These are phyloP conservation scores for Setaria viridis DNA, from an alignment of 202 grass and related monocot species.

Conservation along the genomic window DNA sequence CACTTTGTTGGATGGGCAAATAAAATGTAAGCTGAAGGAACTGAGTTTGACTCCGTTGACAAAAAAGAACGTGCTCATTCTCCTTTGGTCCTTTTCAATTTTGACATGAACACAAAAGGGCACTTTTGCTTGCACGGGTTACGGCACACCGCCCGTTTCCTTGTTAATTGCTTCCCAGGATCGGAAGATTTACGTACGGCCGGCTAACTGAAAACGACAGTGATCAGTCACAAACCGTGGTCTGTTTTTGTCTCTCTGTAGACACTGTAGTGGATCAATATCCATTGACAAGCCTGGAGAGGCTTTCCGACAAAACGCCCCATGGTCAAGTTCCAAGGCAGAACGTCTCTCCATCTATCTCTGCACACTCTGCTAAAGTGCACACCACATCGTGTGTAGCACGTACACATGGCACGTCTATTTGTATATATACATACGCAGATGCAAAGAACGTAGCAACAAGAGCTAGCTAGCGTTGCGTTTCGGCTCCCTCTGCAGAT, in stretches of 20 bases:
- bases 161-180: slow-evolving; percentile 30
- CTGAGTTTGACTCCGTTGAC: slow-evolving; percentile 7
- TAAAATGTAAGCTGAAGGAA: not conserved
- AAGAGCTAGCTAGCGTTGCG: not conserved
- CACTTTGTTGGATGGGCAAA: not conserved
- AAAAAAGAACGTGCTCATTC: not conserved
- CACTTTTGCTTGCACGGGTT: not conserved
- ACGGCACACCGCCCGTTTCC: slow-evolving; percentile 23
- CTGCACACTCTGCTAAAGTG: not conserved
- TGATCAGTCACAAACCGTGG: not conserved
- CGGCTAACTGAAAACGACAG: slow-evolving; percentile 13
- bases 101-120: not conserved
- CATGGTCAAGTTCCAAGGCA: slow-evolving; percentile 33
- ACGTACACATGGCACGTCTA: not conserved
- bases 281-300: slow-evolving; percentile 5
- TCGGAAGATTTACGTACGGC: not conserved
- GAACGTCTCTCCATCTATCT: slow-evolving; percentile 46
- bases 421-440: not conserved
- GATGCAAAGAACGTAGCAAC: not conserved
- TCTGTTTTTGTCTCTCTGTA: not conserved
- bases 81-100: slow-evolving; percentile 6
- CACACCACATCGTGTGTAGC: not conserved
- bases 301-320: not conserved
- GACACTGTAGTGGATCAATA: not conserved
- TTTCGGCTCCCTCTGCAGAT: not conserved